These are phyloP conservation scores for Cladochytrium replicatum DNA, from an alignment of 192 early-diverging fungal species.

Conservation along the genomic window DNA sequence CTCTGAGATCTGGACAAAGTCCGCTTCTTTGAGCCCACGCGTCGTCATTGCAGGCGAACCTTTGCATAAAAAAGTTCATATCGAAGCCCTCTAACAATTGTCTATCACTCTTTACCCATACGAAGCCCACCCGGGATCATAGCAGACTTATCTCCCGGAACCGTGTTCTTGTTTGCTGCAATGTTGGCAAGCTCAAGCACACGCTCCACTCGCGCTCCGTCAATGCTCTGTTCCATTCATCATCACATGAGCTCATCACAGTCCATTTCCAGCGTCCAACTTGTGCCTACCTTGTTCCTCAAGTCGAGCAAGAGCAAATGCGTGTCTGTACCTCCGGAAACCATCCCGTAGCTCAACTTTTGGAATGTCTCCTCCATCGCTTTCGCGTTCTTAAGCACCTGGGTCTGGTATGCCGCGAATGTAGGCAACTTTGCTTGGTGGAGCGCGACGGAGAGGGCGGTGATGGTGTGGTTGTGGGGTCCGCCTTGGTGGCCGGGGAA, in stretches of 20 bases:
- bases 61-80: neutral
- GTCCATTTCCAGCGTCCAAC: neutral
- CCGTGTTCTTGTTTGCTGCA: conserved; percentile 98
- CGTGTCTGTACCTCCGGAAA: conserved; percentile 90
- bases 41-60: conserved; percentile 93
- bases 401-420: conserved; percentile 84
- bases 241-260: conserved; percentile 1
- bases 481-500: conserved; percentile 99
- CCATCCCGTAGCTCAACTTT: conserved; percentile 67
- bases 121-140: conserved; percentile 90
- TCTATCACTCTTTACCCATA: conserved; percentile 49
- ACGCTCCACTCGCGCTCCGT: conserved; percentile 93
- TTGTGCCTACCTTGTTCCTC: conserved; percentile 44
- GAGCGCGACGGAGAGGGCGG: conserved; percentile 87
- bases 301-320: conserved; percentile 90
- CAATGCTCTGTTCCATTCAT: conserved; percentile 73
- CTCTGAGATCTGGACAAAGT: conserved; percentile 77
- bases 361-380: conserved; percentile 72
- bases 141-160: conserved; percentile 91
- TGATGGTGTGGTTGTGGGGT: conserved; percentile 99
- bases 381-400: conserved; percentile 84
- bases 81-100: neutral
- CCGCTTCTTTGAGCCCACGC: conserved; percentile 73
- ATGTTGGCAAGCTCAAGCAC: conserved; percentile 96
- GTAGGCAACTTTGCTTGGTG: conserved; percentile 68